Base-by-base conservation (phyloP, 306 rosid genomes). In the Vigna unguiculata region DNA sequence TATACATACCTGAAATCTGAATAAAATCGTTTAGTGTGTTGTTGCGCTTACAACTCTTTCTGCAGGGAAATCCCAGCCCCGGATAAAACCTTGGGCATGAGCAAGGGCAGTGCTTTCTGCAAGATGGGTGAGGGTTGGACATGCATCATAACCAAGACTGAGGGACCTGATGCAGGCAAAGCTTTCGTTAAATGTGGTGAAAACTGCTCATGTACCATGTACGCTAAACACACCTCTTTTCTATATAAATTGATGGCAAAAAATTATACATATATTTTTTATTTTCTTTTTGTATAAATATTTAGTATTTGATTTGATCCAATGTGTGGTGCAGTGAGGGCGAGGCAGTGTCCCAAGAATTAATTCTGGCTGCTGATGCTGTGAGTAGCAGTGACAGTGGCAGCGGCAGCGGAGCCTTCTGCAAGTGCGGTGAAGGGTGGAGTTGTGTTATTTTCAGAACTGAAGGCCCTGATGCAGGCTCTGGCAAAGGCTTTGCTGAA, bases 391-490 rank as follows among this genome's bases (percentile, higher is more conserved):
- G 55, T 51, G 82, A 49, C 8, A 68, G 30, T 19, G n/a, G n/a
- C n/a, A n/a, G n/a, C n/a, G 82, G 64, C 19, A 69, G 47, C 7
- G 60, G 32, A 32, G 81, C 83, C 7, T 78, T 63, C 76, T 83
- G 87, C 80, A 45, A 82, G 58, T 88, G 90, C 58, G 86, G 88
- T 15, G 88, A 82, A 84, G 86, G 90, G 0, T 88, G 88, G 87
- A 88, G 81, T 40, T 88, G 90, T 75, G 78, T 55, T 9, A 73
- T 88, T 47, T 72, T 72, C 58, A 83, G 49, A 48, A 65, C 65
- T 72, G 80, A 85, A 83, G 81, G 74, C 4, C 79, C 83, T 49
- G 80, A 75, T 17, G 75, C 71, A 45, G 77, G 51, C 22, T 59
- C 78, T n/a, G 71, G 78, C 51, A 85, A 82, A 46, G 69, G 82